Base-by-base conservation (phyloP, 768 basidiomycete genomes). In the Collybiopsis luxurians region DNA sequence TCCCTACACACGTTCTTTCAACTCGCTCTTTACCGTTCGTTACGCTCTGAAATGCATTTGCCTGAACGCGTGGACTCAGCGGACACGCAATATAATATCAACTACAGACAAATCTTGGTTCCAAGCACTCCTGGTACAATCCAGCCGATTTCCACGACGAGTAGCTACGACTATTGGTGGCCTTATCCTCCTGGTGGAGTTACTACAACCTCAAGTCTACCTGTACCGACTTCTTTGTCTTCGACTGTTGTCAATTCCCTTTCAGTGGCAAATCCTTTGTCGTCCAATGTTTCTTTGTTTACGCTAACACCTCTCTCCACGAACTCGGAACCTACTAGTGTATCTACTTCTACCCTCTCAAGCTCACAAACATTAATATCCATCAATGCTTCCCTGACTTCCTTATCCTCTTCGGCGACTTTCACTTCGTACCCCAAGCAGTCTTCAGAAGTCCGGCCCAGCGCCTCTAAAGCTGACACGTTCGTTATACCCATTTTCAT, bases 121-220 rank as follows among this genome's bases (percentile, higher is more conserved):
- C 44, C 23, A 31, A 55, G 19, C 19, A 23, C 54, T 9, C 11
- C 45, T 27, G 27, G 17, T 31, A 24, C 30, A 30, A 15, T 21
- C 45, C 19, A 31, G 10, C 45, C 54, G 23, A 24, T 47, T 2
- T 34, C 54, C 2, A 47, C 44, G 12, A 55, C 44, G 21, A 55
- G 54, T 23, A 55, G 54, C 34, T 55, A 55, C 23, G 45, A 55
- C 23, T 55, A 72, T 56, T 73, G 69, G 76, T 76, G 67, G 75
- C 71, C 73, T 0, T 76, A 72, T 58, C 69, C 74, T 24, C 63
- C 70, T 15, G 64, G 59, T 4, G 69, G 62, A 36, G 66, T 61
- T 31, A 26, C 61, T 10, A 61, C 68, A 3, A 52, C 55, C 15
- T 34, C 47, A 30, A 52, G 56, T 21, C 47, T 53, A 23, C 26